phyloP scores from a whole-genome alignment of 2,329 filamentous ascomycete genomes.

The Tolypocladium pustulatum region DNA sequence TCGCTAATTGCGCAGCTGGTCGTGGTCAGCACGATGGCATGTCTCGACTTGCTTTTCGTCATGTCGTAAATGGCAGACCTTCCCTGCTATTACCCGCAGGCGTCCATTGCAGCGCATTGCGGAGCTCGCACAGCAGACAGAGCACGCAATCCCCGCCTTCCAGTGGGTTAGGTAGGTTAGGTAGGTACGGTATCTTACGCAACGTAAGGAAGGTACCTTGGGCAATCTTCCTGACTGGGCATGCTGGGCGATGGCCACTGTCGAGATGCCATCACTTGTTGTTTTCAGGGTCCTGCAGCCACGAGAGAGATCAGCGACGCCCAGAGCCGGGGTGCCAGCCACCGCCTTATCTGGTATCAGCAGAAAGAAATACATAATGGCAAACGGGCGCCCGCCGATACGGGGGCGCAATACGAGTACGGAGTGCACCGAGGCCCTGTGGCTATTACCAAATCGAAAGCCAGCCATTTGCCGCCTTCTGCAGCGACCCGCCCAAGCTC shows the following conservation, averaged over 20 bases:
- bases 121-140: neutral
- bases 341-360: constrained; percentile 10
- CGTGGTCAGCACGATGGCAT: neutral
- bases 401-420: neutral
- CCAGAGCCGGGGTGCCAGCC: neutral
- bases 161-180: neutral
- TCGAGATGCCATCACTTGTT: neutral
- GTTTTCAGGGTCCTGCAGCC: neutral
- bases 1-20: neutral
- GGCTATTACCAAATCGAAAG: constrained; percentile 39
- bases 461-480: constrained; percentile 8
- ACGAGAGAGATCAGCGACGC: neutral
- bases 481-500: constrained; percentile 20
- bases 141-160: neutral
- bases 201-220: no score
- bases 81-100: neutral
- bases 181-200: no score
- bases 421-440: neutral
- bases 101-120: neutral
- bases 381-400: constrained; percentile 10
- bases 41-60: neutral
- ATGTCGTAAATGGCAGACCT: no score
- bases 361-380: constrained; percentile 30
- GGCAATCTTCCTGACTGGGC: no score
- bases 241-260: no score